These are phyloP conservation scores for Cystofilobasidium capitatum DNA, from an alignment of 768 basidiomycete genomes.

Conservation along the genomic window DNA sequence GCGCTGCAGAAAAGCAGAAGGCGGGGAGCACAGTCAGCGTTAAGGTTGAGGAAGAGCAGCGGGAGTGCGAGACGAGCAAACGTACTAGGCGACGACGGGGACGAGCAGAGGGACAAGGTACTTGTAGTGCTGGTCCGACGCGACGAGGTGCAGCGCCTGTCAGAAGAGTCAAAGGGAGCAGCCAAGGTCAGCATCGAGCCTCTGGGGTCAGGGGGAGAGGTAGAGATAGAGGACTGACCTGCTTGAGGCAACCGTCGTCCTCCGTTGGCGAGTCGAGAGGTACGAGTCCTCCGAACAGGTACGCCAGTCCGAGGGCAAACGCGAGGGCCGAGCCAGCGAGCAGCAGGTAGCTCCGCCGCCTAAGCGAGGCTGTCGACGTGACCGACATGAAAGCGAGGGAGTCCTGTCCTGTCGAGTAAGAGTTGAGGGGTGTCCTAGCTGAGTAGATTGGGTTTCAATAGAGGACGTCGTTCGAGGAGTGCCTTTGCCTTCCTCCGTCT, in stretches of 20 bases:
- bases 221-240: background rate
- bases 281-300: background rate
- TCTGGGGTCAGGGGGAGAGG: background rate
- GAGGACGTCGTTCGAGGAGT: too few relatives aligned
- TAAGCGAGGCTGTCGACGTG: background rate
- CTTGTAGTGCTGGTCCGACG: conserved; percentile 74
- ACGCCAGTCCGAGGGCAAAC: background rate
- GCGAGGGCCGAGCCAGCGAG: background rate
- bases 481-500: too few relatives aligned
- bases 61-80: background rate
- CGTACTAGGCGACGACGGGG: conserved; percentile 59
- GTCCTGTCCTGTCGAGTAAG: too few relatives aligned
- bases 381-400: background rate
- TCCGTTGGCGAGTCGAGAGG: background rate
- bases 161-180: background rate
- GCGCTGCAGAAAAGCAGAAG: conserved; percentile 42
- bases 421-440: too few relatives aligned
- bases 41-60: background rate
- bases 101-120: conserved; percentile 70
- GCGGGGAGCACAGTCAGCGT: background rate
- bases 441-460: too few relatives aligned
- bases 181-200: background rate
- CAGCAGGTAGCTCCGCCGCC: background rate
- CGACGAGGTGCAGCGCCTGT: conserved; percentile 8
- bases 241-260: background rate